Base-by-base conservation (phyloP, 805 yeast species). In the Millerago galiae region DNA sequence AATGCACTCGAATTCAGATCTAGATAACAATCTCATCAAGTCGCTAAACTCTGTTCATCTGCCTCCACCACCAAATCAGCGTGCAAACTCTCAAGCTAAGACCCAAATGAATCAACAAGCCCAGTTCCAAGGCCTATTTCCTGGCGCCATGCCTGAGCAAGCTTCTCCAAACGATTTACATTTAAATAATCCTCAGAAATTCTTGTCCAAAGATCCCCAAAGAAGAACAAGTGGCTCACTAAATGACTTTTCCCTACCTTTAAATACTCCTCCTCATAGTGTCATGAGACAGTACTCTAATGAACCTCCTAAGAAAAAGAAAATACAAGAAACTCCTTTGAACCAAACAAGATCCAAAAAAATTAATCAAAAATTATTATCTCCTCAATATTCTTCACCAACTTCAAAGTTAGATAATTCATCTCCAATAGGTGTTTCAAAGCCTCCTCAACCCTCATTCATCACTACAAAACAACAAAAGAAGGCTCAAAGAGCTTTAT, bases 31-130 rank as follows among this genome's bases (percentile, higher is more conserved):
- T 54, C 52, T 65, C 40, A 50, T 64, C 42, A 64, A 61, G 51
- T 65, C 70, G 17, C 47, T 66, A 45, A 59, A 62, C 16, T 65
- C 70, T 25, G 67, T 66, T 27, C 67, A 66, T 39, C 57, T 66
- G 21, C 71, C 71, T 6, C 70, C 70, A 9, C 70, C 70, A 2
- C 70, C 70, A 5, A 46, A 58, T 16, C 41, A 38, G 41, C 41
- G 41, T 32, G 24, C 7, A 21, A 21, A 21, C 24, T 5, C 24
- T 21, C 24, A 21, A 7, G 4, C 24, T 5, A 21, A 21, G 28
- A 26, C 28, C 4, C 11, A 7, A 30, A 30, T 17, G 43, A 16
- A 33, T 17, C 35, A 18, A 14, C 42, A 39, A 14, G n/a, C 14
- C 15, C 38, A 34, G 24, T 27, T 16, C 34, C 34, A 33, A 16